These are phyloP conservation scores for Actinomucor elegans DNA, from an alignment of 371 early-diverging fungal genomes.

Conservation along the genomic window DNA sequence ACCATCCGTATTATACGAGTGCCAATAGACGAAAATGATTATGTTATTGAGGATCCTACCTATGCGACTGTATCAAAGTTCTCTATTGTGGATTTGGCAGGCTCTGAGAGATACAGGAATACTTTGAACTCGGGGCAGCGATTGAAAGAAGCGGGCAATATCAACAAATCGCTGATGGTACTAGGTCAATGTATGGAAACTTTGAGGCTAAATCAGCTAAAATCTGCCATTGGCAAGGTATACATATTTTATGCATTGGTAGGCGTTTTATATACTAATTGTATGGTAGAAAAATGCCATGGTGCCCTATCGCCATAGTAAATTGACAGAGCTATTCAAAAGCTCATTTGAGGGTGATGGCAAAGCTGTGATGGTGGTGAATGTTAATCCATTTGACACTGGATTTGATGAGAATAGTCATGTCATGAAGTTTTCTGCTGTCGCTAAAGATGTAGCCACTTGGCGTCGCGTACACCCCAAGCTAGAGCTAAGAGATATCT, in stretches of 20 bases:
- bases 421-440: constrained; percentile 71
- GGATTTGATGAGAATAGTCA: constrained; percentile 63
- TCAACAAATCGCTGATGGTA: constrained; percentile 93
- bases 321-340: constrained; percentile 71
- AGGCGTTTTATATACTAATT: not conserved
- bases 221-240: constrained; percentile 41
- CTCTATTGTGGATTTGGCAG: constrained; percentile 96
- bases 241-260: not conserved
- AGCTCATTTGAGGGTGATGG: constrained; percentile 69
- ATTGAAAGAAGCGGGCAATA: constrained; percentile 90
- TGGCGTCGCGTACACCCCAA: constrained; percentile 44
- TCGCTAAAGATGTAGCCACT: constrained; percentile 63
- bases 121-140: constrained; percentile 80
- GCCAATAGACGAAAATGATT: constrained; percentile 51
- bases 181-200: constrained; percentile 88
- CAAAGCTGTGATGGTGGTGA: constrained; percentile 69
- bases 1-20: constrained; percentile 65
- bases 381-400: constrained; percentile 66
- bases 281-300: constrained; percentile 38
- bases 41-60: constrained; percentile 45
- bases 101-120: constrained; percentile 86
- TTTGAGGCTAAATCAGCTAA: constrained; percentile 57
- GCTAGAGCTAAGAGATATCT: constrained; percentile 27
- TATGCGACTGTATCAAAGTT: constrained; percentile 59
- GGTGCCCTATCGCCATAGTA: constrained; percentile 73